These are phyloP conservation scores for Serendipita sp. DNA, from an alignment of 1,284 basidiomycete species.

Conservation along the genomic window DNA sequence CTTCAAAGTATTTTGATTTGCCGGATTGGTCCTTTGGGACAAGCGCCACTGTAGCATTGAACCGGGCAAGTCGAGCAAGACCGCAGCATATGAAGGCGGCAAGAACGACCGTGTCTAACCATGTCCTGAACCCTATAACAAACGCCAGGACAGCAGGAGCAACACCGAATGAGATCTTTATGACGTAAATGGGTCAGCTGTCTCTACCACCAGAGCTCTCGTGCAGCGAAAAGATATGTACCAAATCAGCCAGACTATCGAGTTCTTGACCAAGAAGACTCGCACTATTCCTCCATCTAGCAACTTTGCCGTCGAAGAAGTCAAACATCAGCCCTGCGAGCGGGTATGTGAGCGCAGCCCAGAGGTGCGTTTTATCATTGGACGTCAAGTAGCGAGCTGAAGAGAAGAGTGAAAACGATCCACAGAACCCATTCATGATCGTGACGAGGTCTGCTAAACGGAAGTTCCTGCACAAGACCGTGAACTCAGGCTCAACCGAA, in stretches of 20 bases:
- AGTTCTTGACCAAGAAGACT: constrained; percentile 98
- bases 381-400: constrained; percentile 79
- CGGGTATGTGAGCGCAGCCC: constrained; percentile 78
- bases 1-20: constrained; percentile 93
- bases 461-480: constrained; percentile 63
- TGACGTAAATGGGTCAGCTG: background rate
- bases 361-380: constrained; percentile 67
- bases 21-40: constrained; percentile 80
- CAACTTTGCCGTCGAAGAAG: constrained; percentile 94
- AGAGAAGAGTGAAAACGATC: constrained; percentile 88
- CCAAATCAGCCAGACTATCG: constrained; percentile 91
- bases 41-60: constrained; percentile 95
- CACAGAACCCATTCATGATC: constrained; percentile 99
- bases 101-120: constrained; percentile 76
- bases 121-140: constrained; percentile 76
- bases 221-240: constrained; percentile 26
- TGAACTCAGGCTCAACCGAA: constrained; percentile 4
- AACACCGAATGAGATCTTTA: constrained; percentile 92
- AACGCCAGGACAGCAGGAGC: constrained; percentile 90
- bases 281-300: constrained; percentile 87
- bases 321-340: constrained; percentile 97
- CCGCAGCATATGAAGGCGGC: constrained; percentile 92
- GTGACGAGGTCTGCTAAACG: constrained; percentile 96
- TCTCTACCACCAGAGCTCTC: constrained; percentile 8
- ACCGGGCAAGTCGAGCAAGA: constrained; percentile 88